A percentile compares a stretch with the other conserved stretches of the same genome.
Evolutionary conservation across 2,329 filamentous ascomycete genomes (phyloP).

Genomic region (Hymenoscyphus scutula): DNA sequence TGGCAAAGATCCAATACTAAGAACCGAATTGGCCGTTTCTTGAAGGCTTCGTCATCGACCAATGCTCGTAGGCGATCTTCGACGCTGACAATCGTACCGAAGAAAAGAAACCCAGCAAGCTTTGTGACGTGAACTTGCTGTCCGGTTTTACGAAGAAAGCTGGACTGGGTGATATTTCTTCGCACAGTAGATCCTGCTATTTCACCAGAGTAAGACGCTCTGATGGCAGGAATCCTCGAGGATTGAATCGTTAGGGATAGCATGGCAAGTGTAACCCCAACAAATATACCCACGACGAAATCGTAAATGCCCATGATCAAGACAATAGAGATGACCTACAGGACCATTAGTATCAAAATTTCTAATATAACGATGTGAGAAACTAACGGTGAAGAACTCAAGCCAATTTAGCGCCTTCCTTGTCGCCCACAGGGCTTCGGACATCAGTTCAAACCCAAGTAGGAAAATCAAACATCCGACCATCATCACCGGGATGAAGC

Average conservation of each 20-base stretch:
- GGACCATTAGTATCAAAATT: conserved; percentile 17
- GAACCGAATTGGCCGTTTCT: conserved; percentile 77
- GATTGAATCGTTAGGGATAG: conserved; percentile 89
- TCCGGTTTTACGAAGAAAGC: conserved; percentile 81
- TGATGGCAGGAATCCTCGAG: conserved; percentile 82
- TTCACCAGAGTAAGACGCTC: conserved; percentile 85
- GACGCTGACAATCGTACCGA: conserved; percentile 93
- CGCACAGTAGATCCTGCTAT: conserved; percentile 90
- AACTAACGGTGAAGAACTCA: conserved; percentile 79
- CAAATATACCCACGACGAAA: conserved; percentile 89
- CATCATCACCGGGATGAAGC: conserved; percentile 94
- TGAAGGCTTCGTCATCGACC: conserved; percentile 79
- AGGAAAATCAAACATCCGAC: conserved; percentile 94
- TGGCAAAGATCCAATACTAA: conserved; percentile 85
- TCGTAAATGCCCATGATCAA: conserved; percentile 96
- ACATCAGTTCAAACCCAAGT: conserved; percentile 85
- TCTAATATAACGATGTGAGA: not conserved
- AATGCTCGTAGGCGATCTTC: conserved; percentile 82
- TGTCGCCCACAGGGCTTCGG: conserved; percentile 85
- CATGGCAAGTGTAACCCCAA: conserved; percentile 89
- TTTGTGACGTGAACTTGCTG: conserved; percentile 89
- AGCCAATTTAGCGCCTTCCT: conserved; percentile 82
- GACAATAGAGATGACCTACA: conserved; percentile 76
- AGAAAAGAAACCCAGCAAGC: conserved; percentile 93
- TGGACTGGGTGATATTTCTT: conserved; percentile 82